phyloP scores from a whole-genome alignment of 495 filamentous ascomycete genomes.

The Emericellopsis terricola region DNA sequence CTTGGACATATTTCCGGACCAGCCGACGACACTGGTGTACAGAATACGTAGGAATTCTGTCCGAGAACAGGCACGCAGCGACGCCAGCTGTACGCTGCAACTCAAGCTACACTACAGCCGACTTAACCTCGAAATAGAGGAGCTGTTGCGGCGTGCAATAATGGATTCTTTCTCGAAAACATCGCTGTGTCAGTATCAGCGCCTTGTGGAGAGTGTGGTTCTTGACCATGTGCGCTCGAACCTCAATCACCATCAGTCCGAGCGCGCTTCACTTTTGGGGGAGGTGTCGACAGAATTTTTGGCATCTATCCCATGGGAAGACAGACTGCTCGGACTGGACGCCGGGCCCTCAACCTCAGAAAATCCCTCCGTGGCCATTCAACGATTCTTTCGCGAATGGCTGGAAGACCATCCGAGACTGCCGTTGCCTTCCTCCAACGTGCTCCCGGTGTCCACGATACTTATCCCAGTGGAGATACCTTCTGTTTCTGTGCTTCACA shows the following conservation, averaged over 20 bases:
- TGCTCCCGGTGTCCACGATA: conserved; percentile 25
- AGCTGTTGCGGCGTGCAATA: conserved; percentile 21
- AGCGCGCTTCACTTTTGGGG: conserved; percentile 32
- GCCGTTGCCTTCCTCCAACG: conserved; percentile 7
- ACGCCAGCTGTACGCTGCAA: conserved; percentile 32
- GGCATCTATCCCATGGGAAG: conserved; percentile 16
- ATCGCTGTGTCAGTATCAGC: conserved; percentile 22
- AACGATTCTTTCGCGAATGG: conserved; percentile 20
- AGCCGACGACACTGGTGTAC: conserved; percentile 70
- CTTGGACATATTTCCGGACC: conserved; percentile 62
- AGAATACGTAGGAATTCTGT: no score
- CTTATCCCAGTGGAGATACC: conserved; percentile 75
- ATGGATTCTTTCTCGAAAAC: conserved; percentile 18
- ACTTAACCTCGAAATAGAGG: conserved; percentile 50
- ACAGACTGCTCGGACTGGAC: conserved; percentile 25
- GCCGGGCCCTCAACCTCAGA: conserved; percentile 7
- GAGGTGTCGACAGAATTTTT: conserved; percentile 26
- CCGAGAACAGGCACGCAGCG: conserved; percentile 17
- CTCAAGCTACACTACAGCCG: conserved; percentile 64
- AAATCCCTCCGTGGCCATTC: conserved; percentile 11
- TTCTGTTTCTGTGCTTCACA: conserved; percentile 66
- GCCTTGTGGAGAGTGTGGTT: conserved; percentile 29
- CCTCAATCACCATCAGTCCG: conserved; percentile 41
- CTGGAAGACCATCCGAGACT: conserved; percentile 16
- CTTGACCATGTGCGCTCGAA: conserved; percentile 29